Evolutionary conservation across 2,329 filamentous ascomycete genomes (phyloP).

Genomic region (Diaporthe citriasiana): DNA sequence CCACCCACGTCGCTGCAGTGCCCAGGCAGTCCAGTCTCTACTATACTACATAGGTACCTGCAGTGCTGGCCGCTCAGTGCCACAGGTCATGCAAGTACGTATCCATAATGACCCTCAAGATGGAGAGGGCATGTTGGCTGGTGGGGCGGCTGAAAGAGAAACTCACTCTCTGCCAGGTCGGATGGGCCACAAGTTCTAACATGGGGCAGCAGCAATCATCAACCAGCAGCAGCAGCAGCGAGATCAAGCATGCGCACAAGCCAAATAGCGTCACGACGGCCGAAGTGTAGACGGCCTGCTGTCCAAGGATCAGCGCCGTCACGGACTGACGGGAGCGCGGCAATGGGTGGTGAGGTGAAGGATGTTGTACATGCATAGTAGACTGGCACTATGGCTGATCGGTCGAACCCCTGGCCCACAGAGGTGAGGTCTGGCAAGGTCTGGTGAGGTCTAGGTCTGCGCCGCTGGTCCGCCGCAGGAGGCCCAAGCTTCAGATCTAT

Average conservation of each 20-base stretch:
- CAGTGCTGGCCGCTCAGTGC: background rate
- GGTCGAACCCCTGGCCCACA: slow-evolving; percentile 29
- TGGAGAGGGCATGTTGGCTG: slow-evolving; percentile 24
- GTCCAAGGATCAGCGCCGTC: slow-evolving; percentile 27
- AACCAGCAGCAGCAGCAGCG: background rate
- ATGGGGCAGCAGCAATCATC: background rate
- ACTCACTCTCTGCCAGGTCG: background rate
- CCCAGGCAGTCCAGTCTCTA: slow-evolving; percentile 21
- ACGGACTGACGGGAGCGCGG: slow-evolving; percentile 9
- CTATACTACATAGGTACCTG: background rate
- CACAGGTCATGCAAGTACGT: slow-evolving; percentile 21
- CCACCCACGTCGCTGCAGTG: slow-evolving; percentile 18
- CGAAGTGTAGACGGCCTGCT: slow-evolving; percentile 6
- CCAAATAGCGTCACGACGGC: slow-evolving; percentile 13
- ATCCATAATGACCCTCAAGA: slow-evolving; percentile 28
- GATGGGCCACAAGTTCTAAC: background rate
- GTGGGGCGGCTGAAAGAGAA: slow-evolving; percentile 7
- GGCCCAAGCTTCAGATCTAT: slow-evolving; percentile 37
- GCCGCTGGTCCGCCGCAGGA: slow-evolving; percentile 28
- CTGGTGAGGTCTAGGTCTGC: slow-evolving; percentile 34
- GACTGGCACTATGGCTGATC: slow-evolving; percentile 22
- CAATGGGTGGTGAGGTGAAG: slow-evolving; percentile 20
- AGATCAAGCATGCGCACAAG: background rate
- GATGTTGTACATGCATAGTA: slow-evolving; percentile 15
- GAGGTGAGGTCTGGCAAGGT: slow-evolving; percentile 27